Base-by-base conservation (phyloP, 2,329 filamentous ascomycete species). In the Aspergillus awamori region DNA sequence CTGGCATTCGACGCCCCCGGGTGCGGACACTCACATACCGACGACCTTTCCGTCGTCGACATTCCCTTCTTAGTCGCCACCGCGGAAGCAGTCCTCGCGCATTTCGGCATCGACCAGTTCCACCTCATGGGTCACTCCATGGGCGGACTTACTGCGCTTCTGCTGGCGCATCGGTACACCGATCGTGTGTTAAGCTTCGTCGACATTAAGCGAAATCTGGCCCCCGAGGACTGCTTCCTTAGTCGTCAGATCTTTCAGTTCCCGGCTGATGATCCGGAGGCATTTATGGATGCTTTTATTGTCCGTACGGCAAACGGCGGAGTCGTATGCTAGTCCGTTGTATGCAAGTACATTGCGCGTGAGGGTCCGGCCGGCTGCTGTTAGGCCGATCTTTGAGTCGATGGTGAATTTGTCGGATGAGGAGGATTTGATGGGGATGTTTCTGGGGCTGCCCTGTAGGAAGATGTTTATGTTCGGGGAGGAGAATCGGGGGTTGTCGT, bases 41-140 rank as follows among this genome's bases (percentile, higher is more conserved):
- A 60, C 39, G 51, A 64, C 15, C 67, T 67, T n/a, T 65, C 64
- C 47, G 60, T 58, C 17, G 63, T 59, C 20, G 62, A 68, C 24
- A 68, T 71, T n/a, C 56, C 68, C 8, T 71, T 70, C 60, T 62
- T 71, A 8, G 65, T 71, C 39, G 63, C 60, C 36, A 68, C 68
- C 15, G 62, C 69, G 5, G 59, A 65, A 56, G 65, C 62, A 0
- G 39, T 70, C 4, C 63, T 71, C 1, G 26, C 58, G 1, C 63
- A 66, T 36, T 70, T 67, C 55, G 52, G 63, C 1, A 64, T 71
- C 49, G 55, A 41, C 36, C 39, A 52, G 20, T 68, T 69, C 48
- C 69, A 70, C 20, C 55, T 72, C 1, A 66, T 70, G 6, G 69
- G 69, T 33, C 69, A 72, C 52, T 72, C 69, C 8, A 71, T 72